phyloP scores from a whole-genome alignment of 2,329 filamentous ascomycete genomes.

The Sporothrix inflata region DNA sequence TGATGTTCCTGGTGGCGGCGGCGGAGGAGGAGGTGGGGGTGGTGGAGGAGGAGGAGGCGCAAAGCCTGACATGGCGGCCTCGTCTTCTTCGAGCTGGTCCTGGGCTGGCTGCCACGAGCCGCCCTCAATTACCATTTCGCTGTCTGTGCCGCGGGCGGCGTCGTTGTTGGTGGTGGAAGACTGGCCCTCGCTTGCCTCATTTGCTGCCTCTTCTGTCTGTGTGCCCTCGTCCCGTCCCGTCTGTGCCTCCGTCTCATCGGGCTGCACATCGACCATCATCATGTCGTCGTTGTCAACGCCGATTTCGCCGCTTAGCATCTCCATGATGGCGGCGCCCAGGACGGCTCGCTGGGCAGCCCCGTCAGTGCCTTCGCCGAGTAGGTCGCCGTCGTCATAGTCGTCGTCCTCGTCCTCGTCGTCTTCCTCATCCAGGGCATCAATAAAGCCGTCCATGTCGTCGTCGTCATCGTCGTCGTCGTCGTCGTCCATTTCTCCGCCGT shows the following conservation, averaged over 20 bases:
- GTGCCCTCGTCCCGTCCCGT: neutral
- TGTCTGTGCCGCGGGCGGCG: slow-evolving; percentile 40
- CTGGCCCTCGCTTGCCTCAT: neutral
- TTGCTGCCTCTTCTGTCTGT: neutral
- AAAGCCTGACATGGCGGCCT: slow-evolving; percentile 72
- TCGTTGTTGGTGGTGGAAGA: neutral
- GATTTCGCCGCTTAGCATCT: neutral
- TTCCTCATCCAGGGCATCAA: slow-evolving; percentile 31
- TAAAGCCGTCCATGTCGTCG: slow-evolving; percentile 40
- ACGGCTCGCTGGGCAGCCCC: slow-evolving; percentile 43
- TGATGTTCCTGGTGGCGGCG: neutral
- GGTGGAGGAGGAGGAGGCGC: slow-evolving; percentile 56
- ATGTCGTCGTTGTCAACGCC: slow-evolving; percentile 50
- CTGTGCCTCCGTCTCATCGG: slow-evolving; percentile 47
- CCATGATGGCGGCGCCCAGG: neutral
- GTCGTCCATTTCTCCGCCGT: slow-evolving; percentile 36
- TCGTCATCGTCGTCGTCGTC: slow-evolving; percentile 61
- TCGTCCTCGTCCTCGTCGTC: slow-evolving; percentile 40
- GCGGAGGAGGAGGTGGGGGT: slow-evolving; percentile 62
- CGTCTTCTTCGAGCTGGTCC: slow-evolving; percentile 73
- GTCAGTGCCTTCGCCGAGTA: neutral
- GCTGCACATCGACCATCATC: slow-evolving; percentile 60
- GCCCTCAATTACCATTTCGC: slow-evolving; percentile 62
- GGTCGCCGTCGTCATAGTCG: slow-evolving; percentile 37
- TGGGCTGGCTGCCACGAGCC: slow-evolving; percentile 48